These are phyloP conservation scores for Rachicladosporium sp. DNA, from an alignment of 2,329 filamentous ascomycete genomes.

Conservation along the genomic window DNA sequence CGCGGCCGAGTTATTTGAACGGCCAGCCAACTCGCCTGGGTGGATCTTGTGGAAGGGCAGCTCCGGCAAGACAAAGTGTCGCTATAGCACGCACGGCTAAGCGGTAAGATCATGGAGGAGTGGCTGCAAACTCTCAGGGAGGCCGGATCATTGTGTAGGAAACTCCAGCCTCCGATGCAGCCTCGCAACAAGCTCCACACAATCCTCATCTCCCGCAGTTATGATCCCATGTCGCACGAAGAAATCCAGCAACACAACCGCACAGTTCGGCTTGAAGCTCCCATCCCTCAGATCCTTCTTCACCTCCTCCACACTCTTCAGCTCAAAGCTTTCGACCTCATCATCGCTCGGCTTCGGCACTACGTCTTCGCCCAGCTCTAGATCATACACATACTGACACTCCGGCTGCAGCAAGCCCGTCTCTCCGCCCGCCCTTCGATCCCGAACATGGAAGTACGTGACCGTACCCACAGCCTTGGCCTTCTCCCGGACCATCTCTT, in stretches of 20 bases:
- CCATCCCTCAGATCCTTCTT: constrained; percentile 55
- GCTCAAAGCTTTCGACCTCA: constrained; percentile 75
- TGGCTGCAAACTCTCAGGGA: too few species aligned
- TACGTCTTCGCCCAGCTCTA: constrained; percentile 59
- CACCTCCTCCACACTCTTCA: constrained; percentile 68
- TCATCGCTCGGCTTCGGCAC: constrained; percentile 68
- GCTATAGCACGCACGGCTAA: too few species aligned
- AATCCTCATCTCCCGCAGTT: constrained; percentile 63
- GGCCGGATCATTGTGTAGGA: constrained; percentile 41
- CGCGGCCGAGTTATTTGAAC: too few species aligned
- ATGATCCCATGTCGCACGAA: constrained; percentile 75
- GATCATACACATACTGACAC: constrained; percentile 80
- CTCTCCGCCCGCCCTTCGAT: constrained; percentile 66
- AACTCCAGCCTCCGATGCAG: constrained; percentile 74
- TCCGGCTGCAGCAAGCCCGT: constrained; percentile 76
- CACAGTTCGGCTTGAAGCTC: constrained; percentile 88
- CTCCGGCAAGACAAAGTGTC: too few species aligned
- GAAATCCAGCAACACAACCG: constrained; percentile 74
- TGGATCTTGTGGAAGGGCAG: too few species aligned
- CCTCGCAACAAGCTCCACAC: constrained; percentile 60
- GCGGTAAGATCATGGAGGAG: too few species aligned
- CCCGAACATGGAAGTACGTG: constrained; percentile 75
- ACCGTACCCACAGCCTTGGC: constrained; percentile 55
- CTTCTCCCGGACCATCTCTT: constrained; percentile 50
- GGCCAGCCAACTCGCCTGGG: too few species aligned